Base-by-base conservation (phyloP, 192 early-diverging fungal genomes). In the Haplosporangium gracile region DNA sequence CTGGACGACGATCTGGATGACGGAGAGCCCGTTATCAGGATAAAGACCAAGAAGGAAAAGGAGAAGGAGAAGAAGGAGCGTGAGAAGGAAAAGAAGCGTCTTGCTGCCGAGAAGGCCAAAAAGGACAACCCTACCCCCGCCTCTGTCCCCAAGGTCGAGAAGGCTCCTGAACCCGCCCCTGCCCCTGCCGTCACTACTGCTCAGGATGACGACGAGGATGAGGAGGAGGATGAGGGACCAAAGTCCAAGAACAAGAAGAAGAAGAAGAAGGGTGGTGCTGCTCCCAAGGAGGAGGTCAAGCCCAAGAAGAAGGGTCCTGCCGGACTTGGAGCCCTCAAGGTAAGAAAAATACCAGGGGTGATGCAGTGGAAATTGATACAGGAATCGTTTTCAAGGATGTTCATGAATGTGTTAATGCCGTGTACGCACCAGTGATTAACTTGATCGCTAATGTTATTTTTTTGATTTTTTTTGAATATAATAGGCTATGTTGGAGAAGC, bases 41-140 rank as follows among this genome's bases (percentile, higher is more conserved):
- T 96, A 40, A 93, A 96, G 88, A 93, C 95, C 53, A 97, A 97
- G 84, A 97, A 96, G 86, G 96, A 97, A 75, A 97, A 97, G 89
- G 96, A 97, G 81, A 91, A 91, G 79, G 92, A 96, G 76, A 93
- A 95, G 79, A 97, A 97, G 90, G 94, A 95, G 78, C 91, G 90
- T 29, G 90, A 92, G 76, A 95, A 95, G 88, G 90, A 92, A 77
- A 90, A 90, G 75, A 90, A 89, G 77, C 81, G 83, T 68, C 87
- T 87, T 71, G 91, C 85, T 51, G 85, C 87, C 55, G 89, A 89
- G n/a, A 88, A 89, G 88, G 92, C 88, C 72, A 87, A 88, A 79
- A 79, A 73, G 70, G 77, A 65, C 68, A 78, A 81, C 76, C 82
- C 90, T 38, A 63, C 63, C 10, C 79, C 88, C 32, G 79, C 79